Percentiles rank a stretch among this genome's conserved stretches.
phyloP scores from a whole-genome alignment of 169 alveolate species.

The Babesia ovata region DNA sequence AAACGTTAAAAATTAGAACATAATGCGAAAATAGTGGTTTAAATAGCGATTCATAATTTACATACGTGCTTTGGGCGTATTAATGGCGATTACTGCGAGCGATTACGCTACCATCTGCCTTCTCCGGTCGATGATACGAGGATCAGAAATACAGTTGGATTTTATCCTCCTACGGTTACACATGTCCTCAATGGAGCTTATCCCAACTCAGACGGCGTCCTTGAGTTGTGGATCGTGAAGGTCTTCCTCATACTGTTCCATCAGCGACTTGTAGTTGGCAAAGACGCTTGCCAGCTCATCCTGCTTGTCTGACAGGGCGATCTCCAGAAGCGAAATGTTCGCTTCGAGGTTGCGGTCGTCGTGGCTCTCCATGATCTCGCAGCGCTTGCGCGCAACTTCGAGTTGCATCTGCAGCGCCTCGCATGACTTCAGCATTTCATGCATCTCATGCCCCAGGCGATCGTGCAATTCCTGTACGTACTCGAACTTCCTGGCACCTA shows the following conservation, averaged over 20 bases:
- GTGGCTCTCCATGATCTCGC: conserved; percentile 16
- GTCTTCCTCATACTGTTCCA: not conserved
- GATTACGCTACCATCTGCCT: too few relatives aligned
- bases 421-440: conserved; percentile 29
- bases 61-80: too few relatives aligned
- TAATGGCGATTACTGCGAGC: too few relatives aligned
- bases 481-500: conserved; percentile 40
- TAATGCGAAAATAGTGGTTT: too few relatives aligned
- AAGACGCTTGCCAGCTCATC: conserved; percentile 49
- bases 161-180: too few relatives aligned
- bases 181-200: too few relatives aligned
- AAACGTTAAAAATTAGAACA: too few relatives aligned
- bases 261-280: conserved; percentile 27
- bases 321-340: conserved; percentile 53
- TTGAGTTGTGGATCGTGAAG: too few relatives aligned
- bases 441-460: conserved; percentile 33
- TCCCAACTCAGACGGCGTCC: too few relatives aligned
- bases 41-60: too few relatives aligned
- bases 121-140: too few relatives aligned
- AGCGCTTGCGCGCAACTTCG: conserved; percentile 27
- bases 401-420: conserved; percentile 39
- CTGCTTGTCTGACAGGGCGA: conserved; percentile 48
- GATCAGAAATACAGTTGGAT: too few relatives aligned
- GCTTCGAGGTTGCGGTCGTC: conserved; percentile 45
- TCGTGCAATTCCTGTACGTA: conserved; percentile 38